Evolutionary conservation across 768 basidiomycete genomes (phyloP), one percentile per base, ranked within the genome.

Genomic region (Lactarius quietus): DNA sequence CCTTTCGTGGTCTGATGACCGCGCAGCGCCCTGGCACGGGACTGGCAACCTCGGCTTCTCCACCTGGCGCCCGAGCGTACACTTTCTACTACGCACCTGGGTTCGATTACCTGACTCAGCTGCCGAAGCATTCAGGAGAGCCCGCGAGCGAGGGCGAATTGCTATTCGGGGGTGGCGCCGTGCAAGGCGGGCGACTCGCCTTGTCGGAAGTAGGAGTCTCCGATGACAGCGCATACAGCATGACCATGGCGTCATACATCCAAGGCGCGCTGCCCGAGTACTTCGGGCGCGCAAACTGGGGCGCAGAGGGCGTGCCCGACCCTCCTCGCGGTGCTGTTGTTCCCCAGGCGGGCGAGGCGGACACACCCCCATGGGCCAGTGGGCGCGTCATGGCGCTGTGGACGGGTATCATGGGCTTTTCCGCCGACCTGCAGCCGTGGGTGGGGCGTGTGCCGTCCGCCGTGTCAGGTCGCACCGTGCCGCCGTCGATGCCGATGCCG

Each of bases 401-500:
- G 89, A 83, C 83, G 53, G 89, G 89, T 3, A 78, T 89, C 6
- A 67, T 90, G 52, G 86, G 83, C 2, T 66, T 84, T 3, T 90
- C 89, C 0, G 80, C 80, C 15, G 89, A 90, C 67, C 74, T 76
- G 51, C 73, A 77, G 71, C 89, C 89, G 4, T 90, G 89, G 89
- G 86, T 90, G 41, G 89, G 89, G 17, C 78, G 85, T 14, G 75
- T 90, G 54, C 86, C 86, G 1, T 67, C 67, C 23, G 74, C 68
- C 28, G 73, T 88, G 12, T 77, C 87, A 0, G 80, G 81, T 5
- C 69, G 69, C 33, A 23, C 52, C 6, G 45, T 41, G 39, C 57
- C 57, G 45, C 18, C n/a, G 35, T 20, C 51, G 39, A 36, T 36
- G 36, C 38, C 38, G 38, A 39, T 39, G 38, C 38, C 56, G 14